phyloP scores from a whole-genome alignment of 805 yeast species.

The Maudiozyma barnettii region DNA sequence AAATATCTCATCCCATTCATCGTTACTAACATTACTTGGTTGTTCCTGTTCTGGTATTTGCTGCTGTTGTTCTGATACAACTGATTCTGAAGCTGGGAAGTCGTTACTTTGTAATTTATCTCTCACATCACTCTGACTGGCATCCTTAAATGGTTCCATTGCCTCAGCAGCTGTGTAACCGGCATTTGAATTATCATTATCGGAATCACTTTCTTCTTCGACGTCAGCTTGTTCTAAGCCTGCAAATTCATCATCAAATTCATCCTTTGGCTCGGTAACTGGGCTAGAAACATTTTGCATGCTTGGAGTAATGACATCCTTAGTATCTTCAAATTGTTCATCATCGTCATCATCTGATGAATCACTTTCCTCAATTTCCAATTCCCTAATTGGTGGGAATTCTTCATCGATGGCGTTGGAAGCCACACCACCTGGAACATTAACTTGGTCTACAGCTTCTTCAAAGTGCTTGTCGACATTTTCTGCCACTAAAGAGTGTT shows the following conservation, averaged over 20 bases:
- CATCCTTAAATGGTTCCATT: conserved; percentile 22
- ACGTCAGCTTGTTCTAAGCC: conserved; percentile 38
- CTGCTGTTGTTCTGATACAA: neutral
- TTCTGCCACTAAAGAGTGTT: conserved; percentile 13
- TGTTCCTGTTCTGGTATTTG: conserved; percentile 4
- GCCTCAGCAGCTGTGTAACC: neutral
- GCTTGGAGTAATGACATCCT: conserved; percentile 6
- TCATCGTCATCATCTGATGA: conserved; percentile 36
- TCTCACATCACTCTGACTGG: conserved; percentile 19
- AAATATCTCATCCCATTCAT: conserved; percentile 91
- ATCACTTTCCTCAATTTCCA: conserved; percentile 44
- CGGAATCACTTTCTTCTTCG: conserved; percentile 26
- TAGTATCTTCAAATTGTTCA: conserved; percentile 19
- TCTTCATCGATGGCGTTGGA: conserved; percentile 32
- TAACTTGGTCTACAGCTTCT: conserved; percentile 6
- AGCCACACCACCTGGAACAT: conserved; percentile 6
- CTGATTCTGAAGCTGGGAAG: conserved; percentile 12
- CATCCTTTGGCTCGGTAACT: conserved; percentile 12
- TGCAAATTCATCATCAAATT: conserved; percentile 36
- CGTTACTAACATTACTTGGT: conserved; percentile 32
- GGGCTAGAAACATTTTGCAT: conserved; percentile 3
- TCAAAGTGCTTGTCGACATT: conserved; percentile 6
- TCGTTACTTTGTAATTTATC: conserved; percentile 19
- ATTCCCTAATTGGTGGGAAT: conserved; percentile 54
- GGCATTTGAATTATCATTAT: neutral